phyloP scores from a whole-genome alignment of 176 grass and related monocot genomes.

The Metroxylon sagu region DNA sequence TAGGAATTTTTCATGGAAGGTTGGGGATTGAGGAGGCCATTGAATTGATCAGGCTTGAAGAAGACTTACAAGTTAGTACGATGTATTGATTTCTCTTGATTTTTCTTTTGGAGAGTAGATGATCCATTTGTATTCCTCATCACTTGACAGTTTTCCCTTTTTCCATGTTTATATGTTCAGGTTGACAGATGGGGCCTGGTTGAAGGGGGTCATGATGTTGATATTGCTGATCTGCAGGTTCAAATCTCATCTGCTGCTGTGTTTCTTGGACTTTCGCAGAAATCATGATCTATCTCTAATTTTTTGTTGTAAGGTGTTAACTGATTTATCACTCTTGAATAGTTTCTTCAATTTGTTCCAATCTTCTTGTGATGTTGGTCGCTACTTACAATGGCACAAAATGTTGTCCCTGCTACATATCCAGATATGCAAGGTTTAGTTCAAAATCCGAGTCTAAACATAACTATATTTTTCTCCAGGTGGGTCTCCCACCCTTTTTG shows the following conservation, averaged over 20 bases:
- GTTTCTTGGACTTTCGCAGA: constrained; percentile 58
- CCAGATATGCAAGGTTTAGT: too few relatives aligned
- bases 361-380: too few relatives aligned
- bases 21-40: constrained; percentile 80
- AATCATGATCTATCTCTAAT: constrained; percentile 19
- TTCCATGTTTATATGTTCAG: constrained; percentile 20
- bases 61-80: constrained; percentile 72
- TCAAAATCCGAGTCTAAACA: too few relatives aligned
- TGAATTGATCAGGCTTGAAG: constrained; percentile 87
- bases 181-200: constrained; percentile 92
- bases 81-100: not conserved
- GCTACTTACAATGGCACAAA: too few relatives aligned
- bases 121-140: constrained; percentile 15
- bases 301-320: constrained; percentile 2
- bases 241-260: constrained; percentile 81
- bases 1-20: constrained; percentile 55
- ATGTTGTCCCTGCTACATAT: too few relatives aligned
- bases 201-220: constrained; percentile 95
- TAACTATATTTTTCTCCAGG: too few relatives aligned
- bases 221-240: constrained; percentile 85
- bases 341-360: too few relatives aligned
- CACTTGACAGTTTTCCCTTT: constrained; percentile 9
- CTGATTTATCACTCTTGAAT: too few relatives aligned
- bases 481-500: too few relatives aligned
- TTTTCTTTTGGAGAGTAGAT: too few relatives aligned